phyloP scores from a whole-genome alignment of 2,329 filamentous ascomycete species.

The Tolypocladium cylindrosporum region DNA sequence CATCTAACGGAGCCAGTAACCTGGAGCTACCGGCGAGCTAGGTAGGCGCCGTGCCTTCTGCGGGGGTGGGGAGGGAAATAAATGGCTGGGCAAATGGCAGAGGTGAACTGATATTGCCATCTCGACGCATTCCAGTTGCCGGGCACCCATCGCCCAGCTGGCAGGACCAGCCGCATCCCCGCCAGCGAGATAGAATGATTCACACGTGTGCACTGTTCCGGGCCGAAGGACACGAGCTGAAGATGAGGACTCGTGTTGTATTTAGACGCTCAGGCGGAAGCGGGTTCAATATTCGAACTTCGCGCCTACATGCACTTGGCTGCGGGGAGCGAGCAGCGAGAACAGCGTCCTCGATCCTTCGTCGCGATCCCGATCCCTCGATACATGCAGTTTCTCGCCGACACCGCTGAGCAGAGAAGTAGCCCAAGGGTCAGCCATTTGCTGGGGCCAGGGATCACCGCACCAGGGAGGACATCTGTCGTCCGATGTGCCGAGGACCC shows the following conservation, averaged over 20 bases:
- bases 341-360: background rate
- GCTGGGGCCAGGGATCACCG: background rate
- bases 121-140: conserved; percentile 17
- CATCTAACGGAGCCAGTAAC: background rate
- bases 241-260: too few relatives aligned
- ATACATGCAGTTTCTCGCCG: background rate
- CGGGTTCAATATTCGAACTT: background rate
- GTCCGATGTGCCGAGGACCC: background rate
- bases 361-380: background rate
- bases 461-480: background rate
- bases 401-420: too few relatives aligned
- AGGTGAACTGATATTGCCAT: conserved; percentile 6
- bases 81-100: background rate
- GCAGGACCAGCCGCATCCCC: background rate
- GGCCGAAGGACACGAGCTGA: background rate
- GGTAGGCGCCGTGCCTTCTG: background rate
- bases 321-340: background rate
- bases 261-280: too few relatives aligned
- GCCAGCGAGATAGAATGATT: background rate
- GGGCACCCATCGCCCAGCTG: background rate
- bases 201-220: background rate
- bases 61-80: background rate
- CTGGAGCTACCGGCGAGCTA: background rate
- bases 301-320: background rate
- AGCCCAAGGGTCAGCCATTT: background rate